phyloP scores from a whole-genome alignment of 257 asterid genomes.

The Plantago elongata region DNA sequence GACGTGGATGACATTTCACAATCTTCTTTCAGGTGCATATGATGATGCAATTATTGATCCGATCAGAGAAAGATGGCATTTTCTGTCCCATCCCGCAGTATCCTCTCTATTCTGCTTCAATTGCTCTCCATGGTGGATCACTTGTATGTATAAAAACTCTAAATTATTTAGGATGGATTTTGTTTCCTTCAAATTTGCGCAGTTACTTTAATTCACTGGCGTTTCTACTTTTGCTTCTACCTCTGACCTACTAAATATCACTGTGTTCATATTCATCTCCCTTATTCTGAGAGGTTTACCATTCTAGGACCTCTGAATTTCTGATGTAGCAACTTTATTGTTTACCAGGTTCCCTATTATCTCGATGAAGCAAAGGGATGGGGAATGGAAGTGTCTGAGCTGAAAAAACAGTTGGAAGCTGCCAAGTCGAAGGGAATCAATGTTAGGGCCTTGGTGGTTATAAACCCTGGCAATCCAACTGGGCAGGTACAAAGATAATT shows the following conservation, averaged over 20 bases:
- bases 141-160: conserved; percentile 46
- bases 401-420: conserved; percentile 67
- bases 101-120: conserved; percentile 81
- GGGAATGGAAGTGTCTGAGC: conserved; percentile 87
- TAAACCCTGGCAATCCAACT: conserved; percentile 98
- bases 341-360: conserved; percentile 81
- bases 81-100: conserved; percentile 98
- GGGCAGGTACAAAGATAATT: conserved; percentile 61
- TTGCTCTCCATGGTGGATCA: conserved; percentile 95
- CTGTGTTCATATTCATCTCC: background rate
- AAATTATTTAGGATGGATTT: background rate
- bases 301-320: background rate
- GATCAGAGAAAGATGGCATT: conserved; percentile 83
- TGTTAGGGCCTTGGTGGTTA: conserved; percentile 88
- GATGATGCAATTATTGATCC: conserved; percentile 94
- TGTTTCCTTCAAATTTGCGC: background rate
- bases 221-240: background rate
- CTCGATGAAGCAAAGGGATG: conserved; percentile 96
- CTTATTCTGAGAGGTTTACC: too few species aligned
- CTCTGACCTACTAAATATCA: background rate
- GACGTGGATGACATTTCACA: conserved; percentile 2
- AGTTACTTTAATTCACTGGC: background rate
- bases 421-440: conserved; percentile 70
- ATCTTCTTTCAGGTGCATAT: conserved; percentile 71
- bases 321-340: conserved; percentile 12